phyloP scores from a whole-genome alignment of 208 protist species.

The Porcisia hertigi region DNA sequence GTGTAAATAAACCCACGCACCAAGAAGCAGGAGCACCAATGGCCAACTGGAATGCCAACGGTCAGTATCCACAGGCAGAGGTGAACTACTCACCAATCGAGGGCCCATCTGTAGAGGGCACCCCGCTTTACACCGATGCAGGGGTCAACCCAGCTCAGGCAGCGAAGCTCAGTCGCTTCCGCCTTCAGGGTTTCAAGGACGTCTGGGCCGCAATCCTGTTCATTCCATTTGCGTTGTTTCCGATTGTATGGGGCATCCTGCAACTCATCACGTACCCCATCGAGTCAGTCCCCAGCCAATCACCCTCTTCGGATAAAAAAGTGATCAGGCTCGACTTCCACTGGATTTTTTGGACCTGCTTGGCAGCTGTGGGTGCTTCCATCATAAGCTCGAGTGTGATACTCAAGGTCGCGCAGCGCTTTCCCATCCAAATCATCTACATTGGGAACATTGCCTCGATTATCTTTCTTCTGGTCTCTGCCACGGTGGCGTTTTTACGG shows the following conservation, averaged over 20 bases:
- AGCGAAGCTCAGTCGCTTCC: slow-evolving; percentile 66
- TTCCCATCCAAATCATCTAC: slow-evolving; percentile 56
- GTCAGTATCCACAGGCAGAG: slow-evolving; percentile 47
- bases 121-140: slow-evolving; percentile 62
- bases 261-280: slow-evolving; percentile 46
- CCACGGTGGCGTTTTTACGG: slow-evolving; percentile 38
- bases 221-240: slow-evolving; percentile 43
- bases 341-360: slow-evolving; percentile 1
- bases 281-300: background rate
- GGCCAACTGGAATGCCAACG: slow-evolving; percentile 3
- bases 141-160: slow-evolving; percentile 9
- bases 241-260: slow-evolving; percentile 59
- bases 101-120: slow-evolving; percentile 44
- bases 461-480: slow-evolving; percentile 29
- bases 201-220: slow-evolving; percentile 76
- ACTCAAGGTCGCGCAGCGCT: slow-evolving; percentile 17
- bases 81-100: slow-evolving; percentile 32
- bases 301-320: background rate
- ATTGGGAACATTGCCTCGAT: slow-evolving; percentile 53
- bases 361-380: slow-evolving; percentile 6
- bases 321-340: background rate
- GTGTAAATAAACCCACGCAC: slow-evolving; percentile 14
- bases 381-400: slow-evolving; percentile 20
- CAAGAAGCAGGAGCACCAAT: background rate
- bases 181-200: slow-evolving; percentile 66